Percentiles rank a stretch among this genome's conserved stretches.
These are phyloP conservation scores for Botrytis squamosa DNA, from an alignment of 2,329 filamentous ascomycete genomes.

Conservation along the genomic window DNA sequence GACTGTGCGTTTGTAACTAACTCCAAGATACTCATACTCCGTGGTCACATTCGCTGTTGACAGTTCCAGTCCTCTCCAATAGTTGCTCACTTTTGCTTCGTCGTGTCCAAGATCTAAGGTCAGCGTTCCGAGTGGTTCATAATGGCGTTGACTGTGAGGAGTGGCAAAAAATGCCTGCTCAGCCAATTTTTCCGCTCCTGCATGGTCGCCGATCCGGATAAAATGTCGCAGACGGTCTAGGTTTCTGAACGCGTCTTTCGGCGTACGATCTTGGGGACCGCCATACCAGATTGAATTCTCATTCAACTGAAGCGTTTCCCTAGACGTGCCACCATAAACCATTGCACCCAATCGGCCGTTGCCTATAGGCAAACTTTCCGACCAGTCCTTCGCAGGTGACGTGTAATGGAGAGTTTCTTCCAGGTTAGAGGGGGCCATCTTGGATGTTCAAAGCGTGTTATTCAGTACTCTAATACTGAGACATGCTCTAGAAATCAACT, in stretches of 20 bases:
- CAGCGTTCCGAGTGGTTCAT: conserved; percentile 44
- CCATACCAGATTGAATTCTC: conserved; percentile 51
- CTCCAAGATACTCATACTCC: conserved; percentile 40
- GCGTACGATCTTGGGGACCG: conserved; percentile 45
- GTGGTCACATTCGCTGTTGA: conserved; percentile 39
- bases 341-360: conserved; percentile 48
- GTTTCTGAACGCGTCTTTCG: conserved; percentile 41
- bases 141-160: conserved; percentile 48
- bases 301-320: conserved; percentile 47
- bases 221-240: conserved; percentile 43
- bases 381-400: conserved; percentile 38
- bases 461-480: not conserved
- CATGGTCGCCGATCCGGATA: conserved; percentile 43
- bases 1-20: conserved; percentile 39
- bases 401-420: conserved; percentile 34
- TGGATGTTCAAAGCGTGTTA: not conserved
- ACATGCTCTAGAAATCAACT: not conserved
- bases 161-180: conserved; percentile 46
- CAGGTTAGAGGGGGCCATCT: not conserved
- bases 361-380: conserved; percentile 47
- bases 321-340: conserved; percentile 46
- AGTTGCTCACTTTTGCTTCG: conserved; percentile 29
- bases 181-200: conserved; percentile 45
- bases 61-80: conserved; percentile 41
- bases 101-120: conserved; percentile 45